phyloP scores from a whole-genome alignment of 1,284 basidiomycete species.

The Tilletia indica region DNA sequence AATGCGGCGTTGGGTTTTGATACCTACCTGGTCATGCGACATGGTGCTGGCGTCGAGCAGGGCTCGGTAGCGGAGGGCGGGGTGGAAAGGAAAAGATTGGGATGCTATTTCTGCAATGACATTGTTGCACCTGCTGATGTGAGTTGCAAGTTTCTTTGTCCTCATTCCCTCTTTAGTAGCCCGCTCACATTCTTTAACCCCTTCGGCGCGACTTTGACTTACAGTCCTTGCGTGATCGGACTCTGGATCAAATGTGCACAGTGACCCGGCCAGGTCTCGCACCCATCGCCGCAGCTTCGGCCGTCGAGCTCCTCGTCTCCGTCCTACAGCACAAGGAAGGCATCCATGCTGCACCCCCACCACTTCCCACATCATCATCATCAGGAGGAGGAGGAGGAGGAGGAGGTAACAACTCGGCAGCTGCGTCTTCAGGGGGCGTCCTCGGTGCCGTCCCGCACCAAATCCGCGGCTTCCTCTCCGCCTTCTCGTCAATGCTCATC shows the following conservation, averaged over 20 bases:
- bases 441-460: slow-evolving; percentile 91
- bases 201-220: not conserved
- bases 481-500: slow-evolving; percentile 79
- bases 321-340: slow-evolving; percentile 71
- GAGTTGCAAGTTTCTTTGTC: slow-evolving; percentile 30
- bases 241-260: slow-evolving; percentile 98
- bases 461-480: slow-evolving; percentile 80
- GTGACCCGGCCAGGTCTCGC: slow-evolving; percentile 95
- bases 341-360: slow-evolving; percentile 26
- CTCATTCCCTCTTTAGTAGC: no score
- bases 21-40: slow-evolving; percentile 93
- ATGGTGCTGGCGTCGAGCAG: slow-evolving; percentile 66
- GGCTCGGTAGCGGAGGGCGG: slow-evolving; percentile 26
- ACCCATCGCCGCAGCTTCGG: slow-evolving; percentile 82
- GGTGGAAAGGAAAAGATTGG: slow-evolving; percentile 54
- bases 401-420: slow-evolving; percentile 50
- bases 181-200: slow-evolving; percentile 11
- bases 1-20: slow-evolving; percentile 96
- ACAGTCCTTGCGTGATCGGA: slow-evolving; percentile 82
- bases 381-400: not conserved
- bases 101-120: slow-evolving; percentile 98
- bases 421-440: slow-evolving; percentile 32
- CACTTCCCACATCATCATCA: not conserved
- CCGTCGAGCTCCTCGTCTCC: slow-evolving; percentile 87
- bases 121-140: slow-evolving; percentile 94